Evolutionary conservation across 441 rosid species (phyloP), one percentile per base, ranked within the genome.

Genomic region (Hura crepitans): DNA sequence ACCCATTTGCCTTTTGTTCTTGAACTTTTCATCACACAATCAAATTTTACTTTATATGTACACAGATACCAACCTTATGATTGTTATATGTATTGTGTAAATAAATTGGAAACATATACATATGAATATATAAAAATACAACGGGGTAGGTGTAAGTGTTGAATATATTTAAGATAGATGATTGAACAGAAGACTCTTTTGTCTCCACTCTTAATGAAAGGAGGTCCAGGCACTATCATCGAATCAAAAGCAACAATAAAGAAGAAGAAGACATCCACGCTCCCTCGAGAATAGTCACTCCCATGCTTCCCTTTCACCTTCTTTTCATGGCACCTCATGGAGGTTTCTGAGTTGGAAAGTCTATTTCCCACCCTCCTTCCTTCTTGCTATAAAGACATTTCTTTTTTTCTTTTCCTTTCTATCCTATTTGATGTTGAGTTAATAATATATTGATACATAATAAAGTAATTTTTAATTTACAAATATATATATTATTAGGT

Each of bases 271-370:
- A 74, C 84, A 77, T 57, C 33, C 27, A 68, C 65, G 86, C 90
- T 84, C 88, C 90, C 86, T 84, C 88, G 82, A 84, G 74, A 80
- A 73, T 61, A 61, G 74, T 67, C 72, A 76, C 70, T 56, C 54
- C 65, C 66, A 68, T 58, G 73, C 70, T 61, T 55, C 56, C 75
- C 76, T 79, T 80, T 68, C 74, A 66, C 15, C 78, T 78, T 74
- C 79, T 79, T 74, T 79, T 76, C 59, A 68, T 79, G 85, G 86
- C 78, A 86, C 81, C 90, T 87, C 77, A 86, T 76, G 84, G 69
- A 31, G 27, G 22, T 43, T 49, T 42, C 35, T 82, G 82, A 76
- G 77, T 81, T 85, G 86, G 80, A 84, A 86, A 82, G 83, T 83
- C 77, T 62, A 74, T 57, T 46, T 57, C 60, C 66, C 70, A 4